Base-by-base conservation (phyloP, 208 protist species). In the Zelonia costaricensis region DNA sequence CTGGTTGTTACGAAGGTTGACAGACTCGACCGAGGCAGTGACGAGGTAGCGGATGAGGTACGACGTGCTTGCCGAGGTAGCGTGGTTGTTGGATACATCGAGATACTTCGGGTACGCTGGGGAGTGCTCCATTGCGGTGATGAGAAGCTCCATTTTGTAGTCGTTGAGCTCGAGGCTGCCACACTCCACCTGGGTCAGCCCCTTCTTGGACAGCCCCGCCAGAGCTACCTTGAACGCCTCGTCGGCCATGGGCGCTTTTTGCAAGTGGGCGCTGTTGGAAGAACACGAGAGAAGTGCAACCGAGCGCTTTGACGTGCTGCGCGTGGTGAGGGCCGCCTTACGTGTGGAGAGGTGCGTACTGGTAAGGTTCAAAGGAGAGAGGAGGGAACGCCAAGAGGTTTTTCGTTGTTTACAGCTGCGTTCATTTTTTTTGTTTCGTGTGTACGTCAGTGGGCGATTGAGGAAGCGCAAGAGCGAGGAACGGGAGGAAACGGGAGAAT, bases 81-180 rank as follows among this genome's bases (percentile, higher is more conserved):
- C 88, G 25, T 52, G 23, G 71, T 94, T 94, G 20, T 53, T 61
- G 1, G 80, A 80, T 15, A 89, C 27, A 56, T 90, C 73, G 10
- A 94, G 52, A 1, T 47, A 35, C 54, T 77, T 75, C 2, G 80
- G 51, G 2, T 65, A 45, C 25, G 80, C 45, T 25, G 76, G 79
- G 3, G 80, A 69, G 35, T 78, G 62, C 49, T 89, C 76, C 67
- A 93, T 82, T 0, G 83, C 87, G 3, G 57, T 63, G 69, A 93
- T 70, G 36, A 93, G 75, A 42, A 78, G 65, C 22, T 71, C 63
- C 18, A 93, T 46, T 38, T 91, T 47, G 15, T 70, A 51, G 53
- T 93, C 83, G 10, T 64, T 62, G 20, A 93, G 23, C 10, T 72
- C 43, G 20, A 80, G 28, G 12, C 51, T 65, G 25, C 63, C 27